phyloP scores from a whole-genome alignment of 495 filamentous ascomycete species.

The Mycothermus thermophilus region DNA sequence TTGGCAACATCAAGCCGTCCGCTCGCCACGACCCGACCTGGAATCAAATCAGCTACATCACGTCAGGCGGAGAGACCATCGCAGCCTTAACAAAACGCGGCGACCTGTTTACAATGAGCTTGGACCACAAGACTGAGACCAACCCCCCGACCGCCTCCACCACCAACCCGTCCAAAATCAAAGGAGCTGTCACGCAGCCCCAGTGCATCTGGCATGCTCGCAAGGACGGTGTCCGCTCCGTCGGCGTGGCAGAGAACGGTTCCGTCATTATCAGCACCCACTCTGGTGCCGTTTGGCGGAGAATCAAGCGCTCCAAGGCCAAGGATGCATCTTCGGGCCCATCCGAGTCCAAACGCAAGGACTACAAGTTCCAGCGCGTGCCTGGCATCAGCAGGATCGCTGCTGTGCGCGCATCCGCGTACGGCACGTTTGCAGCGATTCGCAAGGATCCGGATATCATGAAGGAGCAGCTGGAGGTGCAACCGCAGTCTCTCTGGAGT shows the following conservation, averaged over 20 bases:
- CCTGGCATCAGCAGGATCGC: constrained; percentile 72
- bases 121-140: constrained; percentile 50
- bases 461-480: constrained; percentile 53
- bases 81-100: constrained; percentile 72
- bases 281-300: constrained; percentile 82
- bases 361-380: constrained; percentile 86
- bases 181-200: constrained; percentile 58
- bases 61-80: constrained; percentile 76
- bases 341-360: constrained; percentile 48
- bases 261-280: constrained; percentile 89
- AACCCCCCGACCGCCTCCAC: constrained; percentile 53
- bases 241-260: constrained; percentile 81
- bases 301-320: constrained; percentile 63
- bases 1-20: constrained; percentile 48
- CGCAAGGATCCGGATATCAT: constrained; percentile 77
- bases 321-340: constrained; percentile 50
- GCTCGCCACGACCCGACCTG: constrained; percentile 49
- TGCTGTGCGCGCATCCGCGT: constrained; percentile 72
- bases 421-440: constrained; percentile 77
- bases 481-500: constrained; percentile 52
- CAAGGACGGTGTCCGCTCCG: constrained; percentile 72
- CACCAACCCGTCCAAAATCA: constrained; percentile 78
- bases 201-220: constrained; percentile 75
- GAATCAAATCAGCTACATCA: constrained; percentile 59
- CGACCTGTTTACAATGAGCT: constrained; percentile 68